Evolutionary conservation across 768 basidiomycete genomes (phyloP).

Genomic region (Kwoniella europaea): DNA sequence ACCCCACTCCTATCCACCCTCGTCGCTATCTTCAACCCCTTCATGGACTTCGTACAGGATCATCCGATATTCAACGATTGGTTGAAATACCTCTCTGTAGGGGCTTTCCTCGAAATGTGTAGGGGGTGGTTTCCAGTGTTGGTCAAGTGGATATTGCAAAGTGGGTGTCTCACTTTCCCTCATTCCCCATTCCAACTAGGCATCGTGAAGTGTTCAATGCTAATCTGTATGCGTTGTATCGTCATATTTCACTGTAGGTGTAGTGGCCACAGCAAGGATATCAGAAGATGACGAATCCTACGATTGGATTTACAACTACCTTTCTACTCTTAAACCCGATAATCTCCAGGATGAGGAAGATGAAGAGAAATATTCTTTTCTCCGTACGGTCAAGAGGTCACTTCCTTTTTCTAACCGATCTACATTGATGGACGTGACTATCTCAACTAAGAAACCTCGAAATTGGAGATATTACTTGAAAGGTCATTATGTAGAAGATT

Average conservation of each 20-base stretch:
- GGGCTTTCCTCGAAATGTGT: neutral
- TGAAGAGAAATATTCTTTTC: constrained; percentile 2
- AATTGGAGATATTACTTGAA: neutral
- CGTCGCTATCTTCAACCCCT: neutral
- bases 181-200: too few relatives aligned
- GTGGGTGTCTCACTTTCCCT: neutral
- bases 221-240: too few relatives aligned
- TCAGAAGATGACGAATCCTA: constrained; percentile 14
- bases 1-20: neutral
- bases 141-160: neutral
- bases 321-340: neutral
- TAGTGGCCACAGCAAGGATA: constrained; percentile 10
- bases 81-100: neutral
- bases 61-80: neutral
- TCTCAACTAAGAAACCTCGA: constrained; percentile 1
- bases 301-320: constrained; percentile 20
- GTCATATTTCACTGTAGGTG: neutral
- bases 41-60: neutral
- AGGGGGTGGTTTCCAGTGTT: neutral
- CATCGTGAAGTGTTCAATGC: too few relatives aligned
- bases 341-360: neutral
- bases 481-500: neutral
- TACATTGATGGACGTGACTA: neutral
- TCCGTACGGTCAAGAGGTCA: neutral
- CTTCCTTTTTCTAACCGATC: neutral